Evolutionary conservation across 1,284 basidiomycete species (phyloP), one percentile per base, ranked within the genome.

Genomic region (Marasmius oreades): DNA sequence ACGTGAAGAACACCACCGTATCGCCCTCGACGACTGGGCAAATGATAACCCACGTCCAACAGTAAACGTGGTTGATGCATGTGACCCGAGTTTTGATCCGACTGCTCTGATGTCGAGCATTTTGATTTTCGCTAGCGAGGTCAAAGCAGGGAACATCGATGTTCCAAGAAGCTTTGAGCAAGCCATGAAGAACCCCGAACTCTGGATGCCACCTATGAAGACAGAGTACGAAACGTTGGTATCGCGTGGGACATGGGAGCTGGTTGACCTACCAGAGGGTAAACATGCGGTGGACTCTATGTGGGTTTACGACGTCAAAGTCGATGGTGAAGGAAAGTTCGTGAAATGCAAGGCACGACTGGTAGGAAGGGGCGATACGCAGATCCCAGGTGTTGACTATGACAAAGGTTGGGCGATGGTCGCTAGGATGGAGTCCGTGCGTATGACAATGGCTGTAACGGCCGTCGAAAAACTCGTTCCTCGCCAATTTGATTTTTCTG

Each of bases 171-270:
- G 45, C 1, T 59, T 55, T n/a, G n/a, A 28, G 3, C 36, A 60
- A 22, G 61, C 61, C 0, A 31, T 31, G 28, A 4, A 10, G 5
- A 53, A 52, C 23, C 26, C 37, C 1, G 39, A 57, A 0, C 14
- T 44, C 0, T 62, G 59, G 61, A 3, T 22, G 3, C 48, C 55
- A 4, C 51, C 59, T 1, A 62, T 62, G 61, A 20, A 48, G n/a
- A 31, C 10, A 2, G 61, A 62, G 24, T 42, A 46, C 11, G 23
- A 59, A 0, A 55, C 34, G 20, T 37, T 55, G 1, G 31, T 7
- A 5, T 14, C 14, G 10, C 34, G 46, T 10, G 53, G 43, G 20
- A 31, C 26, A 12, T 55, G 53, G 53, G 44, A 55, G 1, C 45
- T 57, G 6, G 61, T 62, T 1, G 50, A 62, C 24, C 24, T 55